Base-by-base conservation (phyloP, 345 rosid genomes). In the Erucastrum elatum region DNA sequence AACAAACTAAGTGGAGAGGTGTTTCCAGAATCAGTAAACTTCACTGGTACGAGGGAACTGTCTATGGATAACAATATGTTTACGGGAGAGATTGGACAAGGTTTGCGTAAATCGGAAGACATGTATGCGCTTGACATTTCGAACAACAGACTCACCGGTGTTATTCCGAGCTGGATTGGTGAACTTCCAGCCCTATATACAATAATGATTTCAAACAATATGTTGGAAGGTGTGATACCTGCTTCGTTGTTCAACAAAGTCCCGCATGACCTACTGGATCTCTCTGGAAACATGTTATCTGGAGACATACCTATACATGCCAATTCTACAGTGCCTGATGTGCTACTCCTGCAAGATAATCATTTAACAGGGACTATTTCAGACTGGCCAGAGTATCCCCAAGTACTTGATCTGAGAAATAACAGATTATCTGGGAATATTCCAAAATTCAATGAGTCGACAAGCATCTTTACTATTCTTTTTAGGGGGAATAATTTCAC, bases 121-220 rank as follows among this genome's bases (percentile, higher is more conserved):
- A 33, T 70, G 17, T 0, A 0, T 0, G 0, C 51, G 9, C 80
- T 77, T 62, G 75, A 77, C 33, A 70, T 77, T 5, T 62, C 70
- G 0, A 49, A 70, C 64, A 77, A 70, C 58, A 21, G 3, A 26
- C 64, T 77, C 70, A 1, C 58, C 0, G 70, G 59, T 53, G 56
- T 6, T 25, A 70, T 77, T 25, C 75, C 75, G 70, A 70, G 37
- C 53, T 77, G 81, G 75, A 0, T 77, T n/a, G 75, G n/a, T 4
- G 55, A 69, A 21, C 10, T 49, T 69, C 2, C 3, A 9, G 0
- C 30, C 1, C 0, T 59, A n/a, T 0, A 0, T 39, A 62, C 35
- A 4, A 3, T 76, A 0, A 1, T 49, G 39, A 2, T 76, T 61
- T 70, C 80, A n/a, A 25, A 69, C 29, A 77, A 77, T 25, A 21